Base-by-base conservation (phyloP, 192 early-diverging fungal species). In the Podila minutissima region DNA sequence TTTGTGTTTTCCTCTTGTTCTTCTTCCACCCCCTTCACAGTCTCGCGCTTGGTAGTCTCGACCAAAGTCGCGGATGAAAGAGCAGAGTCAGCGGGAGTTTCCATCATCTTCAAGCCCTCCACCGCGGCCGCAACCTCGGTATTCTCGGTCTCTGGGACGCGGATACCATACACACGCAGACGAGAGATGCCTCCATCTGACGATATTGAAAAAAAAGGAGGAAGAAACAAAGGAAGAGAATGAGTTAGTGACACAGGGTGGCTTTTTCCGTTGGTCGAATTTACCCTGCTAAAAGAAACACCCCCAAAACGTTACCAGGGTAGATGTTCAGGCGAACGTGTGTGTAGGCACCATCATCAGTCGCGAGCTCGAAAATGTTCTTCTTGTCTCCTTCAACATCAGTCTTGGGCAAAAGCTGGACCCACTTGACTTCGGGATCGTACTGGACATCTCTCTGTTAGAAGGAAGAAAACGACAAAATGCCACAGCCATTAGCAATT, bases 181-280 rank as follows among this genome's bases (percentile, higher is more conserved):
- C 97, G 91, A 75, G 94, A 93, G 66, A 97, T 82, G 19, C 95
- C 96, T 29, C 97, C 96, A 79, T 98, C 97, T 67, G 35, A 87
- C 65, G 84, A 88, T 46, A 11, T 37, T 79, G 90, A 86, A 3
- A 37, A 53, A 86, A 3, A 37, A 53, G 85, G 91, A 61, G 7
- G 32, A 22, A 22, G 24, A 53, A 53, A 55, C n/a, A 59, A 24
- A 19, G n/a, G 29, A 29, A 3, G 29, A 29, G 29, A 61, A 9
- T 59, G 22, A 32, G 31, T 31, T n/a, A 55, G 55, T 12, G 41
- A 46, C 41, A 46, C 41, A 46, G 41, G 13, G 41, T 17, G 15
- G 41, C 41, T 46, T 46, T 46, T 3, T 0, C 41, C 3, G 13
- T 46, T 0, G 41, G 41, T 12, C 2, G 7, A 17, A 46, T 46